Percentiles rank a stretch among this genome's conserved stretches.
phyloP scores from a whole-genome alignment of 805 yeast species.

The Barnettozyma californica region DNA sequence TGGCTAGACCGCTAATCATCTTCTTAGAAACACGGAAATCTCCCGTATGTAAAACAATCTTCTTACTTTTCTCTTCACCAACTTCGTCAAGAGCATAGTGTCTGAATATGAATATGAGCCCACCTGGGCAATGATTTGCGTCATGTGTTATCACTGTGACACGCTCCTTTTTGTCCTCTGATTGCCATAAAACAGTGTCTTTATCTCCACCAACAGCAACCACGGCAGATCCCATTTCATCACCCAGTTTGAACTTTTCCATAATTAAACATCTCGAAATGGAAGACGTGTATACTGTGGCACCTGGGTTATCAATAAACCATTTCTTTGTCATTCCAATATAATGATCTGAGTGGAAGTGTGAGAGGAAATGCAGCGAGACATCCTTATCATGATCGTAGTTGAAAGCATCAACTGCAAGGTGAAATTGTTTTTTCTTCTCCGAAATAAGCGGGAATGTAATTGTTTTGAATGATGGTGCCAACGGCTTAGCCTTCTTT shows the following conservation, averaged over 20 bases:
- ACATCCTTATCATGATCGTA: conserved; percentile 35
- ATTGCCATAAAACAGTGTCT: not conserved
- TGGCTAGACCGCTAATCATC: conserved; percentile 24
- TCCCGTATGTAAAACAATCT: conserved; percentile 74
- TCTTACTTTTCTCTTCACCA: conserved; percentile 24
- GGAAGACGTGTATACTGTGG: conserved; percentile 60
- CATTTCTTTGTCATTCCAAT: conserved; percentile 79
- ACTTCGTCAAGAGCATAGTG: conserved; percentile 25
- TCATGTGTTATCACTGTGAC: conserved; percentile 58
- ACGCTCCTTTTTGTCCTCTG: conserved; percentile 25
- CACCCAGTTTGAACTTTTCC: conserved; percentile 38
- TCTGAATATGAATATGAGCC: conserved; percentile 73
- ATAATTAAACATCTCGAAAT: conserved; percentile 59
- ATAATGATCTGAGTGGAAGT: conserved; percentile 93
- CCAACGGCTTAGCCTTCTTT: conserved; percentile 12
- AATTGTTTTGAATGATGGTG: conserved; percentile 50
- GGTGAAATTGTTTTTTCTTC: conserved; percentile 14
- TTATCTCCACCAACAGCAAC: not conserved
- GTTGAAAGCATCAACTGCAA: conserved; percentile 67
- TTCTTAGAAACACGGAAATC: conserved; percentile 72
- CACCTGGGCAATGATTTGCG: conserved; percentile 98
- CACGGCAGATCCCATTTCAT: not conserved
- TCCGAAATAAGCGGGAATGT: conserved; percentile 28
- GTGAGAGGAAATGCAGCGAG: conserved; percentile 58
- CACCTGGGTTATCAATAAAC: conserved; percentile 46